phyloP scores from a whole-genome alignment of 257 asterid genomes.

The Perilla frutescens region DNA sequence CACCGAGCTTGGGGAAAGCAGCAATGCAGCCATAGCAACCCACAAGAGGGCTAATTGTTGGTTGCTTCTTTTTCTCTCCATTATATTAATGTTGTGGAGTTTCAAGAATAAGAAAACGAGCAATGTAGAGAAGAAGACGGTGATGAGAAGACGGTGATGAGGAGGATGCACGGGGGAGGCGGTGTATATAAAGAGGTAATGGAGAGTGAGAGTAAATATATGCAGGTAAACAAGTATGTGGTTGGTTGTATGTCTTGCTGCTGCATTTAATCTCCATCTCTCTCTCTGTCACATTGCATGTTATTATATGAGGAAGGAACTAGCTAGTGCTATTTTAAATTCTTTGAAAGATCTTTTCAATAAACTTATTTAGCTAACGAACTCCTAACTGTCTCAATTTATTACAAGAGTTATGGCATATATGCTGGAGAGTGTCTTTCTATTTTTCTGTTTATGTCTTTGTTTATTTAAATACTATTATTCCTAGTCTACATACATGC shows the following conservation, averaged over 20 bases:
- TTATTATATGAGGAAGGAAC: neutral
- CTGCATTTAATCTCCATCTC: slow-evolving; percentile 42
- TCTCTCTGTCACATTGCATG: slow-evolving; percentile 25
- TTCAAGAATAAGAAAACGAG: neutral
- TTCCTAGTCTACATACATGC: too few relatives aligned
- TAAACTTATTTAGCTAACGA: slow-evolving; percentile 5
- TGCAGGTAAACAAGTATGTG: slow-evolving; percentile 56
- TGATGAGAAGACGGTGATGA: slow-evolving; percentile 25
- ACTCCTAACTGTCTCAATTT: slow-evolving; percentile 28
- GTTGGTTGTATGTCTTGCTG: slow-evolving; percentile 65
- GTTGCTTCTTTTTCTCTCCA: slow-evolving; percentile 46
- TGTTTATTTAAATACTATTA: too few relatives aligned
- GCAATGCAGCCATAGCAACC: slow-evolving; percentile 49
- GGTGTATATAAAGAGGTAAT: slow-evolving; percentile 45
- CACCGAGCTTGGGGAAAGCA: slow-evolving; percentile 24
- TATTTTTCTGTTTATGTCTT: too few relatives aligned
- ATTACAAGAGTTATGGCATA: neutral
- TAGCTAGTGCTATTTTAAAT: slow-evolving; percentile 1
- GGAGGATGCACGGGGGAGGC: slow-evolving; percentile 32
- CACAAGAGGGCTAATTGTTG: slow-evolving; percentile 27
- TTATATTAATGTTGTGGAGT: neutral
- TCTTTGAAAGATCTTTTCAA: neutral
- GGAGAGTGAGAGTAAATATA: slow-evolving; percentile 47
- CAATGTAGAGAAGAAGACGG: slow-evolving; percentile 9
- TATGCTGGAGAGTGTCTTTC: too few relatives aligned